Evolutionary conservation across 2,329 filamentous ascomycete species (phyloP), one percentile per base, ranked within the genome.

Genomic region (Fusarium sp.): DNA sequence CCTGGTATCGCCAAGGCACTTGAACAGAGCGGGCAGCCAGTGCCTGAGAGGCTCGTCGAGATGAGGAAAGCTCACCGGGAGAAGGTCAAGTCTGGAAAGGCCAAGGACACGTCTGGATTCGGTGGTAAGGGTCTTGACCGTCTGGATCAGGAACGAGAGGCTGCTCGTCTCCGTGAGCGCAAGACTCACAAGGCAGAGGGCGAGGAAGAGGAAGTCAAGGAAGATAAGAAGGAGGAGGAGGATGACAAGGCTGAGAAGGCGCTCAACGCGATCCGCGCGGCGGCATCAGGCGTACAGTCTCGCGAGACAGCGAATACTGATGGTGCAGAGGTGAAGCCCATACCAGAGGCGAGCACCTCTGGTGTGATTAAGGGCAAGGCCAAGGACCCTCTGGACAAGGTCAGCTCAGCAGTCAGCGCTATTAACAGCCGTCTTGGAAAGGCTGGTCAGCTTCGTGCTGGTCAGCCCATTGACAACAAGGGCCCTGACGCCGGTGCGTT

Each of bases 381-480:
- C 46, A 90, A 89, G 75, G 90, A 92, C 74, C 88, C 92, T 19
- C 85, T 97, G 66, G 94, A 97, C 80, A 93, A 92, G 83, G 95
- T 96, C 62, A 92, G 92, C 62, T 93, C 92, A n/a, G 95, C 95
- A 7, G 94, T 96, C 73, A 94, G 91, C 73, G 92, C 91, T 78
- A 97, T 99, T 82, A 94, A 97, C 79, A 91, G 91, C 65, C 94
- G 96, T 70, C 87, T 99, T 39, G 95, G 93, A 76, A 93, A 94
- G 73, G 93, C 94, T 34, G 94, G 94, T 36, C 92, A 96, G 77
- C 91, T 98, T 74, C 92, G 96, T 63, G 92, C 93, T 6, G 96
- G 96, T 15, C 94, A 97, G 65, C 94, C 96, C 9, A 97, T 98
- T 77, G 96, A 99, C 83, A 99, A 99, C 83, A 98, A 98, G 80